Evolutionary conservation across 2,329 filamentous ascomycete species (phyloP), one percentile per base, ranked within the genome.

Genomic region (Aureobasidium sp.): DNA sequence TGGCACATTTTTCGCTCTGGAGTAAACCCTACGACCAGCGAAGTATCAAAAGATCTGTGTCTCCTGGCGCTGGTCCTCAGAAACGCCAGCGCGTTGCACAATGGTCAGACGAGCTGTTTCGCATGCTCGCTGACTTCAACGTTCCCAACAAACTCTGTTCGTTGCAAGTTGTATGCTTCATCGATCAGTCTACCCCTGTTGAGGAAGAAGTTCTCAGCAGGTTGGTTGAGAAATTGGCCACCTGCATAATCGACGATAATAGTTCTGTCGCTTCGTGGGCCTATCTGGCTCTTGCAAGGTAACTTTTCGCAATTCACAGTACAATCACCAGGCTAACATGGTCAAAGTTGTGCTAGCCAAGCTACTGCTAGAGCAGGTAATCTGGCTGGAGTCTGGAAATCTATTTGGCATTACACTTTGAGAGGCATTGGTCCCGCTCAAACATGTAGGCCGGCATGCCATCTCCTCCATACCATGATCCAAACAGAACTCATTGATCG

Each of bases 221-320:
- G 7, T 6, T 53, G 4, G 17, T 59, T 15, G 59, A 60, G 19
- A 57, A 51, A 33, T 19, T 64, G 33, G 13, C 42, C 21, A 42
- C 35, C n/a, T 46, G 25, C 15, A 46, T 60, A 45, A 65, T 82
- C 10, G 88, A 94, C 68, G 92, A 95, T 67, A 85, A 87, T 65
- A 74, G 76, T 15, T 72, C 74, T 9, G 76, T 86, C 42, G 82
- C 86, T 8, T 89, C 86, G 0, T 99, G 94, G 94, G 87, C 90
- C 19, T 84, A 95, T 77, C 72, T 96, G 57, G 87, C 86, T n/a
- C 84, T 90, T 69, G 79, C 89, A 64, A 89, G 88, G 90, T 92
- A 76, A 69, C 80, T 73, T 8, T 29, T 10, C 13, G 17, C 37
- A 3, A 38, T 42, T 46, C 21, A 45, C 55, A 60, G 64, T 50